These are phyloP conservation scores for Capronia americana DNA, from an alignment of 2,329 filamentous ascomycete species.

Conservation along the genomic window DNA sequence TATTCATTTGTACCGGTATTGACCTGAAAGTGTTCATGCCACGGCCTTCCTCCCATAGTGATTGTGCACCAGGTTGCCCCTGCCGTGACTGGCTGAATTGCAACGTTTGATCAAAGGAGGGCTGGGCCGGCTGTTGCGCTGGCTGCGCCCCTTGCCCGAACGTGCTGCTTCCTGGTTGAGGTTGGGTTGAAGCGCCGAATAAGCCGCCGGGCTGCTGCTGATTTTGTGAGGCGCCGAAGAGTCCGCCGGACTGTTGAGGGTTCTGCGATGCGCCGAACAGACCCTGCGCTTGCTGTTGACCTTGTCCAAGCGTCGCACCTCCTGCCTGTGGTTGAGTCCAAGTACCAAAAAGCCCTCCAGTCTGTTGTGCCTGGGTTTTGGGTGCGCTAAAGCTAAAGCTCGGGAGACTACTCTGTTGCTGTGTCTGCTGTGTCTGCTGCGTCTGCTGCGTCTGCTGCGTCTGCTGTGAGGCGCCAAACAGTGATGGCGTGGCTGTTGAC, in stretches of 20 bases:
- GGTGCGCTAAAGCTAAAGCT: conserved; percentile 31
- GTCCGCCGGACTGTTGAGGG: conserved; percentile 34
- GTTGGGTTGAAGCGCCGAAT: conserved; percentile 41
- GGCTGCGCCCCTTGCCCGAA: conserved; percentile 44
- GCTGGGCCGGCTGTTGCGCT: conserved; percentile 48
- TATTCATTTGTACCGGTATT: conserved; percentile 65
- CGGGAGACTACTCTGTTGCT: conserved; percentile 28
- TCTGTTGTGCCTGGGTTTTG: conserved; percentile 39
- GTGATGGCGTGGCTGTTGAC: conserved; percentile 23
- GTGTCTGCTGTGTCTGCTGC: conserved; percentile 26
- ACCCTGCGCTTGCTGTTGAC: conserved; percentile 31
- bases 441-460: conserved; percentile 28
- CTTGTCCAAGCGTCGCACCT: conserved; percentile 42
- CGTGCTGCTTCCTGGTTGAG: conserved; percentile 29
- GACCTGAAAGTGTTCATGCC: conserved; percentile 61
- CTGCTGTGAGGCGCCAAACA: conserved; percentile 30
- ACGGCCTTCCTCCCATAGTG: conserved; percentile 30
- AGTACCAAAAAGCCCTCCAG: conserved; percentile 43
- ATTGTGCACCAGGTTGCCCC: conserved; percentile 46
- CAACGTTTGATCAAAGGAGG: conserved; percentile 51
- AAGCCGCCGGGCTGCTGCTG: conserved; percentile 44
- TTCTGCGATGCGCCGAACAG: conserved; percentile 27
- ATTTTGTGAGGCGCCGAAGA: conserved; percentile 24
- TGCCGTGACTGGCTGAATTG: conserved; percentile 52
- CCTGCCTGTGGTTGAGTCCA: conserved; percentile 21